Conservation (phyloP, 2,329 filamentous ascomycete genomes). For the Hirsutella rhossiliensis region DNA sequence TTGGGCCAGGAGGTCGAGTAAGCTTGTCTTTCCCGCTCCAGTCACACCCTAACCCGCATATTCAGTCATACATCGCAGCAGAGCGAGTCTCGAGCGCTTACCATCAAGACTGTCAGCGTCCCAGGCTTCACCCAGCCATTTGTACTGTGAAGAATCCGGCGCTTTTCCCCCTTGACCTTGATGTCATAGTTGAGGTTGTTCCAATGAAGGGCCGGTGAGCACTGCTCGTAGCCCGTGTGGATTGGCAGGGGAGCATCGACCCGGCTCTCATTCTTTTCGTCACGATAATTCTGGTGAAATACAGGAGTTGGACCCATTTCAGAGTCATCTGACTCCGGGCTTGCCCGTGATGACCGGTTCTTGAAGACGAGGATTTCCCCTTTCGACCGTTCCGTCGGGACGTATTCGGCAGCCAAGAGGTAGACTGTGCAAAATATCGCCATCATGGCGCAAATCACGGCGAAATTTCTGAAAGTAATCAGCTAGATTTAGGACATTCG, state of each 20-base stretch:
- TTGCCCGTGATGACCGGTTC: constrained; percentile 16
- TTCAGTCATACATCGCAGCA: too few relatives aligned
- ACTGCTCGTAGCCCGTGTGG: not conserved
- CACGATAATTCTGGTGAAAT: too few relatives aligned
- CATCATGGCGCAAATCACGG: not conserved
- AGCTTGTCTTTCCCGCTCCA: constrained; percentile 49
- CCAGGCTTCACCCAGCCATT: constrained; percentile 68
- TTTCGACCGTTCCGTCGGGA: constrained; percentile 39
- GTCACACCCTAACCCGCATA: too few relatives aligned
- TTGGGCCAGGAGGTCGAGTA: constrained; percentile 51
- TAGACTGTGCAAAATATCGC: constrained; percentile 20
- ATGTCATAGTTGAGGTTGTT: not conserved
- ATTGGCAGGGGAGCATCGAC: too few relatives aligned
- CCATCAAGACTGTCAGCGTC: constrained; percentile 61
- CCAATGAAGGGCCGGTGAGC: not conserved
- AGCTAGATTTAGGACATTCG: too few relatives aligned
- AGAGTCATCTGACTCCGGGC: not conserved
- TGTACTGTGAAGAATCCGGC: constrained; percentile 57
- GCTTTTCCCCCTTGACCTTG: constrained; percentile 48
- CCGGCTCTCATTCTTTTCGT: too few relatives aligned
- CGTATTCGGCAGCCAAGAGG: constrained; percentile 35
- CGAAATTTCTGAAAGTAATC: too few relatives aligned
- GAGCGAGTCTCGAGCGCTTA: too few relatives aligned
- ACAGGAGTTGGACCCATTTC: not conserved
- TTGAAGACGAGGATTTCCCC: constrained; percentile 49